A percentile compares a stretch with the other conserved stretches of the same genome.
Evolutionary conservation across 2,329 filamentous ascomycete genomes (phyloP).

Genomic region (Chalaropsis thielavioides): DNA sequence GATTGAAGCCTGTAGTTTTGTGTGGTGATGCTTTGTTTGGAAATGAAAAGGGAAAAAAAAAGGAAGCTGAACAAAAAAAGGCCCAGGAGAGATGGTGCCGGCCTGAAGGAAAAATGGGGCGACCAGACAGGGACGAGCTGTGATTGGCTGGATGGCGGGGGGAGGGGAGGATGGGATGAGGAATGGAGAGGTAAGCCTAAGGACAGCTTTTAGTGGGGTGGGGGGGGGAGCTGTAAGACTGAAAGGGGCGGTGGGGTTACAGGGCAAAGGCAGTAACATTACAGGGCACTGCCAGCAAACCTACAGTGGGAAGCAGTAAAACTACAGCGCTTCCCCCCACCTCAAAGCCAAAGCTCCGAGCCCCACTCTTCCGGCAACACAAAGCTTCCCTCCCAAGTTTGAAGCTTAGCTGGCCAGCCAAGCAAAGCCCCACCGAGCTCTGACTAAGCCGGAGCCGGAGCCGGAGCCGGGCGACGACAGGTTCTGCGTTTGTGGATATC

Average conservation of each 20-base stretch:
- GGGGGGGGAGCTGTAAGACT: background rate
- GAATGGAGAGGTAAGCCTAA: background rate
- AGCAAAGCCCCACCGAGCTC: background rate
- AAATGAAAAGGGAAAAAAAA: background rate
- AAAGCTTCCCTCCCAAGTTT: too few species aligned
- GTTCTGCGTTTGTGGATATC: too few species aligned
- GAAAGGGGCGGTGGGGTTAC: background rate
- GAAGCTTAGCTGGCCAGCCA: background rate
- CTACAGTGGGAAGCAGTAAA: too few species aligned
- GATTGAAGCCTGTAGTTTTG: background rate
- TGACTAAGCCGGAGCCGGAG: too few species aligned
- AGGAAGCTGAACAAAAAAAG: background rate
- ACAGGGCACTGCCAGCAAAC: background rate
- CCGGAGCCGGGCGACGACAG: too few species aligned
- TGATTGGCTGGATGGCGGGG: background rate
- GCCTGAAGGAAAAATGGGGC: background rate
- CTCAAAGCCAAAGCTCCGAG: too few species aligned
- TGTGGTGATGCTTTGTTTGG: slow-evolving; percentile 5
- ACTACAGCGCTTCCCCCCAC: too few species aligned
- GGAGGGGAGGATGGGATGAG: background rate
- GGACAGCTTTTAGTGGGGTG: background rate
- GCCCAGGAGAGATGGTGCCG: background rate
- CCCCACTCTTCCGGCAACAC: too few species aligned
- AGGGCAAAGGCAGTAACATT: background rate
- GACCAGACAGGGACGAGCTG: background rate